Percentiles rank a stretch among this genome's conserved stretches.
Conservation (phyloP, 352 stramenopile genomes). For the Pseudoperonospora humuli region DNA sequence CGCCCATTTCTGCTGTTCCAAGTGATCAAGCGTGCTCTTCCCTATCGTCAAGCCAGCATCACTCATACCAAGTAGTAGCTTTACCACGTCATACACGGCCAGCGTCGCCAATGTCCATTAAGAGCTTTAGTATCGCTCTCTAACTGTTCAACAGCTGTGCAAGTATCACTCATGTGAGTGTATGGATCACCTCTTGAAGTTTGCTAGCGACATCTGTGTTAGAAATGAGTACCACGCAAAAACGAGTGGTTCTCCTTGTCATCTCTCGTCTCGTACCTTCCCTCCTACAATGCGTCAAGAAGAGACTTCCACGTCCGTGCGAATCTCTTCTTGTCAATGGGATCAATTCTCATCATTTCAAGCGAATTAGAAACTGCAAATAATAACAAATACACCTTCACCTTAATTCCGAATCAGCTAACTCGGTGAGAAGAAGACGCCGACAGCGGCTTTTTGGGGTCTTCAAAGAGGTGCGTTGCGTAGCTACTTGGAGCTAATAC, state of each 20-base stretch:
- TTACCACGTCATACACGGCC: constrained; percentile 33
- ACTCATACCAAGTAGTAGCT: constrained; percentile 26
- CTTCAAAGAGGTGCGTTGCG: constrained; percentile 28
- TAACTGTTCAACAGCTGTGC: constrained; percentile 25
- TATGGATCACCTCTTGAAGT: background rate
- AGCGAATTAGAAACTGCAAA: too few species aligned
- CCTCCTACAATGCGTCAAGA: too few species aligned
- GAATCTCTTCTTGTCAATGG: too few species aligned
- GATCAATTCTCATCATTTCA: too few species aligned
- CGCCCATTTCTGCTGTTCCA: constrained; percentile 13
- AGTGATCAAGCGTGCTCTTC: constrained; percentile 30
- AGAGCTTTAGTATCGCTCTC: constrained; percentile 24
- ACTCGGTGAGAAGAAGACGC: constrained; percentile 21
- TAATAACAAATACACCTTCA: background rate
- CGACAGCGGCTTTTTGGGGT: constrained; percentile 21
- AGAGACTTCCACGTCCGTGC: too few species aligned
- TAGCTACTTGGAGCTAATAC: constrained; percentile 1
- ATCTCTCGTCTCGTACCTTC: too few species aligned
- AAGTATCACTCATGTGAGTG: constrained; percentile 12
- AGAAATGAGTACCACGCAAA: too few species aligned
- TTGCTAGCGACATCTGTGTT: background rate
- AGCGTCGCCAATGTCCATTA: constrained; percentile 10
- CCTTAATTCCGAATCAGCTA: too few species aligned
- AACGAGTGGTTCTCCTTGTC: too few species aligned
- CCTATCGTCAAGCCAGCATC: constrained; percentile 21